phyloP scores from a whole-genome alignment of 495 filamentous ascomycete genomes.

The Aspergillus conjunctus region DNA sequence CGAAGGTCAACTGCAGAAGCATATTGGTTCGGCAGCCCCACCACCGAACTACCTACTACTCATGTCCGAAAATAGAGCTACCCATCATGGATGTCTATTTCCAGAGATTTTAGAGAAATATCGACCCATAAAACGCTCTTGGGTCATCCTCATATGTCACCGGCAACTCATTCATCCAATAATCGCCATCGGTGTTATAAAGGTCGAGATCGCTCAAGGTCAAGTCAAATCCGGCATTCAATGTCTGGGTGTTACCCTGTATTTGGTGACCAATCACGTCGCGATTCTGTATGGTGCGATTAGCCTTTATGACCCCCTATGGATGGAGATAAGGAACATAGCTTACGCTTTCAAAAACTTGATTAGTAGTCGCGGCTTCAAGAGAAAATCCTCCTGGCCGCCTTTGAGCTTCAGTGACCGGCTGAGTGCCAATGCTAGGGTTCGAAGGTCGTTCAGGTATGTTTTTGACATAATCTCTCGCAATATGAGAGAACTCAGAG shows the following conservation, averaged over 20 bases:
- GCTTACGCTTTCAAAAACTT: not conserved
- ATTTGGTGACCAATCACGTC: not conserved
- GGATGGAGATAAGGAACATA: not conserved
- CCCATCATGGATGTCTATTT: not conserved
- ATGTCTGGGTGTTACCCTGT: not conserved
- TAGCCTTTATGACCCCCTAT: not conserved
- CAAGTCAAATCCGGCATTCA: not conserved
- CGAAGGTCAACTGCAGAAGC: not conserved
- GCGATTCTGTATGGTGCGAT: not conserved
- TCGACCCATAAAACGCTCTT: not conserved
- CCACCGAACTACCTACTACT: not conserved
- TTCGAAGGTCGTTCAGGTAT: not conserved
- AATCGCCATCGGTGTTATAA: not conserved
- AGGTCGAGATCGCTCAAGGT: not conserved
- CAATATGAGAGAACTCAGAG: slow-evolving; percentile 14
- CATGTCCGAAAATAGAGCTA: not conserved
- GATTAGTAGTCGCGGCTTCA: not conserved
- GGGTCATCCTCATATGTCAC: not conserved
- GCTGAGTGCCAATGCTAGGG: not conserved
- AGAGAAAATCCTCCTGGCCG: not conserved
- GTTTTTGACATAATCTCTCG: slow-evolving; percentile 8
- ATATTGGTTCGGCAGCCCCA: not conserved
- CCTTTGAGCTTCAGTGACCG: not conserved
- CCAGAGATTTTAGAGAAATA: not conserved
- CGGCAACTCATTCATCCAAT: not conserved